Percentiles rank a stretch among this genome's conserved stretches.
phyloP scores from a whole-genome alignment of 306 rosid species.

The Argentina anserina region DNA sequence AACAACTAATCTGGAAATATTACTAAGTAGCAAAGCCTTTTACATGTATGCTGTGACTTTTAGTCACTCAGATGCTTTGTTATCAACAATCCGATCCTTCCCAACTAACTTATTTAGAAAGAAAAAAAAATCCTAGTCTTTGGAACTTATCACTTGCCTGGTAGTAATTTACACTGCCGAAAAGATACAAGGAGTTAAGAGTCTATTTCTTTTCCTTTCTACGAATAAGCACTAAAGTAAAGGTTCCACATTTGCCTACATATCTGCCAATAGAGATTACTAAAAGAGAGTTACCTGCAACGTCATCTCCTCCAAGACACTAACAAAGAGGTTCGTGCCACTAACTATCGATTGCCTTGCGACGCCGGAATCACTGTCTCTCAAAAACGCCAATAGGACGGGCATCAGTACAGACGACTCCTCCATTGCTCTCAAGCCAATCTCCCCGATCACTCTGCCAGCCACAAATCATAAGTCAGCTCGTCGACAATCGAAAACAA shows the following conservation, averaged over 20 bases:
- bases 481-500: not conserved
- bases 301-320: constrained; percentile 69
- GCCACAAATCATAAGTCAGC: constrained; percentile 7
- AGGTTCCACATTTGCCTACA: not conserved
- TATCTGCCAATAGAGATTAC: constrained; percentile 1
- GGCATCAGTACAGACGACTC: constrained; percentile 60
- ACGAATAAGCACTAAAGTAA: not conserved
- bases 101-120: not conserved
- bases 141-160: not conserved
- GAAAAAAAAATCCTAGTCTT: not conserved
- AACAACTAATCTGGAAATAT: not conserved
- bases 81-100: not conserved
- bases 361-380: constrained; percentile 53
- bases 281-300: constrained; percentile 57
- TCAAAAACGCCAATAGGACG: constrained; percentile 54
- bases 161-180: not conserved
- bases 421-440: constrained; percentile 70
- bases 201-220: not conserved
- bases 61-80: not conserved
- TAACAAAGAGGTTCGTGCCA: constrained; percentile 56
- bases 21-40: no score
- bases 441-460: constrained; percentile 79
- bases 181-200: not conserved
- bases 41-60: no score
- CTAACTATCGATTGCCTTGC: constrained; percentile 62